These are phyloP conservation scores for Penicillium malachiteum DNA, from an alignment of 495 filamentous ascomycete genomes.

Conservation along the genomic window DNA sequence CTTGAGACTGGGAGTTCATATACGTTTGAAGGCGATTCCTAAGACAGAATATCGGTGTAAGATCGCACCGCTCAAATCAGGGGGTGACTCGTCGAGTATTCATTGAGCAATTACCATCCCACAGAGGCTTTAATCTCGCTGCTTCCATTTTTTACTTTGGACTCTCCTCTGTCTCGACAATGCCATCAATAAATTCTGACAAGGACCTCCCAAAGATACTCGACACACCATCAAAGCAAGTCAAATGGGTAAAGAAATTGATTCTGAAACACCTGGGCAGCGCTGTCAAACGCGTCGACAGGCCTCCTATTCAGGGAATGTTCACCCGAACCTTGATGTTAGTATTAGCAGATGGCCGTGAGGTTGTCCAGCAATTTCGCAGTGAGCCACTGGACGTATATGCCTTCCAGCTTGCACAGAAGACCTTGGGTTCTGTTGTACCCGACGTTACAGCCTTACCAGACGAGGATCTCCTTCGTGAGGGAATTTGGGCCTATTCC, in stretches of 20 bases:
- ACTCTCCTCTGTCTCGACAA: neutral
- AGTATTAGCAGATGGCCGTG: slow-evolving; percentile 24
- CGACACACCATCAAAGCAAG: slow-evolving; percentile 30
- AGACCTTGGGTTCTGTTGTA: slow-evolving; percentile 22
- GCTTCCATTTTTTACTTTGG: too few relatives aligned
- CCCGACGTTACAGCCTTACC: slow-evolving; percentile 23
- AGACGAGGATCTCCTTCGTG: slow-evolving; percentile 20
- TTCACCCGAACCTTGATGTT: slow-evolving; percentile 31
- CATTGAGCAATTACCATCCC: too few relatives aligned
- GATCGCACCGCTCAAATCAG: too few relatives aligned
- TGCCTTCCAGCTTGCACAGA: slow-evolving; percentile 26
- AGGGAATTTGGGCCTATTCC: slow-evolving; percentile 28
- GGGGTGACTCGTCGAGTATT: too few relatives aligned
- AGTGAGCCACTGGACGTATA: slow-evolving; percentile 24
- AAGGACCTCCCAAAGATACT: slow-evolving; percentile 26
- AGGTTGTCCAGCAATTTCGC: slow-evolving; percentile 30
- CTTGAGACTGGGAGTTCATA: too few relatives aligned
- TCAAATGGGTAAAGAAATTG: slow-evolving; percentile 32
- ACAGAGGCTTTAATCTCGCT: too few relatives aligned
- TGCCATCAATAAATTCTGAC: slow-evolving; percentile 25
- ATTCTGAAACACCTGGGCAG: slow-evolving; percentile 26
- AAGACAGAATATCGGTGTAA: too few relatives aligned
- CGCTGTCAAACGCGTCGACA: slow-evolving; percentile 22
- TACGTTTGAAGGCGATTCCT: too few relatives aligned
- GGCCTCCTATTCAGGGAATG: slow-evolving; percentile 31